Percentiles rank a stretch among this genome's conserved stretches.
phyloP scores from a whole-genome alignment of 306 rosid genomes.

The Glycyrrhiza uralensis region DNA sequence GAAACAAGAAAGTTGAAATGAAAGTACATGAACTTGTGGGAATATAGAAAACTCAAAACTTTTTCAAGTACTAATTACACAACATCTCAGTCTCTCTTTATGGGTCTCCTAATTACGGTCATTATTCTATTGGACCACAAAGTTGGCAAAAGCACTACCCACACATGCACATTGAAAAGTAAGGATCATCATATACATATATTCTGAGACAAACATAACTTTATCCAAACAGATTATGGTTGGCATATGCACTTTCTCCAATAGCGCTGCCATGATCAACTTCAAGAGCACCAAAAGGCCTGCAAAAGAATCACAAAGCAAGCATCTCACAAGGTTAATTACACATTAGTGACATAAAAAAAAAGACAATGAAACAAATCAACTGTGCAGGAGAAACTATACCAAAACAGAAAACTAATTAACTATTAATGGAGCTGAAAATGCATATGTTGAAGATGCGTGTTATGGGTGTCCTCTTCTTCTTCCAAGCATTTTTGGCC shows the following conservation, averaged over 20 bases:
- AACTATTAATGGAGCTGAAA: no score
- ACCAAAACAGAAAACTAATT: neutral
- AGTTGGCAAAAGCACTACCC: no score
- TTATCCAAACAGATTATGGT: neutral
- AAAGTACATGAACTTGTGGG: no score
- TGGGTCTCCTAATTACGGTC: no score
- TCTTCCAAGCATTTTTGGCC: no score
- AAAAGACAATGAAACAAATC: neutral
- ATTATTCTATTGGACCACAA: no score
- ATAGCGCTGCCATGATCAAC: no score
- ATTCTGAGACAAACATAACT: neutral
- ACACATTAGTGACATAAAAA: no score
- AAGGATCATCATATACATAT: neutral
- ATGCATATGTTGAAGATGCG: conserved; percentile 39
- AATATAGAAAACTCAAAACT: no score
- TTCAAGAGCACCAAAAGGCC: conserved; percentile 42
- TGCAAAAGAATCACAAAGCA: conserved; percentile 25
- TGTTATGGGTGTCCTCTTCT: conserved; percentile 30
- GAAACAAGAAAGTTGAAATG: no score
- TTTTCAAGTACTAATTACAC: no score
- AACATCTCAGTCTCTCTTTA: no score
- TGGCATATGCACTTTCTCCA: neutral
- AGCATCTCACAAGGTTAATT: neutral
- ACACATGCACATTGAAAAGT: neutral
- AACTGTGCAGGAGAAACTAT: neutral